Base-by-base conservation (phyloP, 768 basidiomycete species). In the Cubamyces sp. region DNA sequence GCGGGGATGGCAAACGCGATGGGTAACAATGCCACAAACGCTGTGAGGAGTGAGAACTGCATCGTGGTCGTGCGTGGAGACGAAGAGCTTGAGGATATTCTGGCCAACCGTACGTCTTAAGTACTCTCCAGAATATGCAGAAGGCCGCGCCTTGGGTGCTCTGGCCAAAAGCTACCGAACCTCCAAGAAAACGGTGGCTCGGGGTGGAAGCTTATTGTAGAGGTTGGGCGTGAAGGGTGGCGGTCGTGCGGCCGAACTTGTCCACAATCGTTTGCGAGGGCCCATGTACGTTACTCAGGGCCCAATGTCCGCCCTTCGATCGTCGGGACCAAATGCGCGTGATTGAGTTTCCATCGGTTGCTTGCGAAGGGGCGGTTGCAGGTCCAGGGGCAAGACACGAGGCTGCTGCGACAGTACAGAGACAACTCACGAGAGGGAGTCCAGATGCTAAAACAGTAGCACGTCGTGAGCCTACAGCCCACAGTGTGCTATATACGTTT, bases 381-480 rank as follows among this genome's bases (percentile, higher is more conserved):
- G 7, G 42, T 8, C 37, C 49, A 49, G 42, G 49, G 23, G 34
- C 49, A 21, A 5, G 14, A 30, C 49, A 19, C 21, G 15, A 21
- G 42, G 43, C 14, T 5, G 28, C 51, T 49, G 34, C 23, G 30
- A 51, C 11, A 7, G 42, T n/a, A 12, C 21, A 25, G 16, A 34
- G 41, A 14, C 26, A 5, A 51, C 57, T 59, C 49, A 59, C 57
- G 40, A 59, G 41, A 52, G 49, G 57, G 41, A 52, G 49, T 26
- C 37, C 41, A 28, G 23, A 49, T 59, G 57, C 57, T 59, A 59
- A 51, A 59, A 50, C 19, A 21, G 49, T 51, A 11, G 3, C 16
- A 3, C 41, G 19, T 45, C 15, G 40, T 25, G 57, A 21, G 28
- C 23, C 43, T 9, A 21, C 15, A 6, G 14, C 57, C 39, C 57